Evolutionary conservation across 148 eudicot species (phyloP).

Genomic region (Dysphania ambrosioides): DNA sequence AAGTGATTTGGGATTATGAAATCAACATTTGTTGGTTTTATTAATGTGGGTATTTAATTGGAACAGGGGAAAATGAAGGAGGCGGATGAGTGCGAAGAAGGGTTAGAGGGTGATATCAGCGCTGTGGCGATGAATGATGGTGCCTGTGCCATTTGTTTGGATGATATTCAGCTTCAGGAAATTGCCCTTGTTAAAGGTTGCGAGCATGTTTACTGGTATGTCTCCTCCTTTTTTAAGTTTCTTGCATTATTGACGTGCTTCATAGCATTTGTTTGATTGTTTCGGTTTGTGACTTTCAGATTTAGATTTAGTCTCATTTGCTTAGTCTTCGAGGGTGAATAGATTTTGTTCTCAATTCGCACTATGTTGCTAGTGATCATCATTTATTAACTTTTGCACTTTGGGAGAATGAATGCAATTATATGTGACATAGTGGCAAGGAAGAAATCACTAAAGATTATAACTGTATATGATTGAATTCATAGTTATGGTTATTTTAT

Average conservation of each 20-base stretch:
- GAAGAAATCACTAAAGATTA: background rate
- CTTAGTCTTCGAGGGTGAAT: too few species aligned
- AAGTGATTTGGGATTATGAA: background rate
- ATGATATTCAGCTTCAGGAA: conserved; percentile 65
- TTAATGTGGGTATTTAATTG: background rate
- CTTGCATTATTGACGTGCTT: background rate
- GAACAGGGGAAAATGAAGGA: conserved; percentile 37
- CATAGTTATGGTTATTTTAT: background rate
- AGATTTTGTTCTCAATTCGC: too few species aligned
- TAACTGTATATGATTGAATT: background rate
- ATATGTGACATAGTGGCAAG: background rate
- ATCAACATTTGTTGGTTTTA: background rate
- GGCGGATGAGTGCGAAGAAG: conserved; percentile 5
- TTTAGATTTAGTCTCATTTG: background rate
- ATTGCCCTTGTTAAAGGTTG: conserved; percentile 96
- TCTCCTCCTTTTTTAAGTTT: conserved; percentile 30
- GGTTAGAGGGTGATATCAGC: conserved; percentile 7
- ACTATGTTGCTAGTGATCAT: background rate
- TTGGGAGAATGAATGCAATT: background rate
- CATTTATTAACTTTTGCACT: background rate
- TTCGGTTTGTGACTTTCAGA: background rate
- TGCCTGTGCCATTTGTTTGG: conserved; percentile 82
- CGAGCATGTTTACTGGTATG: conserved; percentile 99
- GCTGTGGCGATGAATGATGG: conserved; percentile 50
- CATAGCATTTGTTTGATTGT: background rate